These are phyloP conservation scores for Tripterygium wilfordii DNA, from an alignment of 177 flowering plant genomes.

Conservation along the genomic window DNA sequence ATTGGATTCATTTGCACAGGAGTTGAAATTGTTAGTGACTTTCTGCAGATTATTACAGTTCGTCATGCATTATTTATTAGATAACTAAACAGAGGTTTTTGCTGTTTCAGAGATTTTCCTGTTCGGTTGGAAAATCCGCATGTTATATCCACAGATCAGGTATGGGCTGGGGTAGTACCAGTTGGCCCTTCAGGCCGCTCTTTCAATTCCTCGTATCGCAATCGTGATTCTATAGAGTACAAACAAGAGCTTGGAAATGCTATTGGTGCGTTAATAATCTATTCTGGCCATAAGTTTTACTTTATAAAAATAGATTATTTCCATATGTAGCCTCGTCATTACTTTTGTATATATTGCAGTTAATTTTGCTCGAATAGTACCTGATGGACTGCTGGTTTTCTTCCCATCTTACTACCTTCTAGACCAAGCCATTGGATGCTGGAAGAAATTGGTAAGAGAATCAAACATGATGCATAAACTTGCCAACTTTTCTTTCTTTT, in stretches of 20 bases:
- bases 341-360: conserved; percentile 48
- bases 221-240: conserved; percentile 77
- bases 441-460: conserved; percentile 69
- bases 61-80: background rate
- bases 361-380: conserved; percentile 93
- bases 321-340: background rate
- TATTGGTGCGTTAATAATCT: conserved; percentile 83
- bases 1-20: conserved; percentile 91
- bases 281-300: background rate
- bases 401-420: conserved; percentile 88
- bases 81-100: conserved; percentile 6
- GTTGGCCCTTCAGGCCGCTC: conserved; percentile 83
- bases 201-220: conserved; percentile 82
- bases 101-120: conserved; percentile 65
- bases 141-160: conserved; percentile 81
- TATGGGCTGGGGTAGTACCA: conserved; percentile 93
- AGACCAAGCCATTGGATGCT: conserved; percentile 75
- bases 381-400: conserved; percentile 93
- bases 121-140: conserved; percentile 93
- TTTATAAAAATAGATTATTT: background rate
- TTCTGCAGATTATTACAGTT: background rate
- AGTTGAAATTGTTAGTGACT: conserved; percentile 66
- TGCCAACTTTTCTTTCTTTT: background rate
- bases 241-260: conserved; percentile 96
- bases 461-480: conserved; percentile 7